Percentiles rank a stretch among this genome's conserved stretches.
These are phyloP conservation scores for Leucosporidium creatinivorum DNA, from an alignment of 768 basidiomycete species.

Conservation along the genomic window DNA sequence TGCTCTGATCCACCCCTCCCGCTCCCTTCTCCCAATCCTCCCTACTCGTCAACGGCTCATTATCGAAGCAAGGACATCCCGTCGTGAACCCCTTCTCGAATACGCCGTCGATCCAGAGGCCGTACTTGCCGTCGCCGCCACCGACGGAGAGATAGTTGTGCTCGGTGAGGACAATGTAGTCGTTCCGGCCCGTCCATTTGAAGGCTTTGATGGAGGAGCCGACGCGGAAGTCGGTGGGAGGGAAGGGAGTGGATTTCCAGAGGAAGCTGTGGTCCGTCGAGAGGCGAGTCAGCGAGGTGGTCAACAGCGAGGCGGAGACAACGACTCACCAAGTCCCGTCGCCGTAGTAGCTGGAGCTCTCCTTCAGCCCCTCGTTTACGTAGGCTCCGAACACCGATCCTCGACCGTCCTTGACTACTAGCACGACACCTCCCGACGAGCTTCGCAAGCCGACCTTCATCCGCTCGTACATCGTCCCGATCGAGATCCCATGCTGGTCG, in stretches of 20 bases:
- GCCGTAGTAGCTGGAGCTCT: conserved; percentile 69
- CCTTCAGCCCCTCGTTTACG: conserved; percentile 65
- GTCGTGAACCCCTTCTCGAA: conserved; percentile 79
- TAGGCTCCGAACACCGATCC: conserved; percentile 72
- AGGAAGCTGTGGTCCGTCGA: conserved; percentile 54
- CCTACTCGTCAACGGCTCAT: conserved; percentile 47
- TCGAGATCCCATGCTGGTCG: conserved; percentile 89
- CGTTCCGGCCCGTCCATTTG: conserved; percentile 80
- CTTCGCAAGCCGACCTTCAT: conserved; percentile 34
- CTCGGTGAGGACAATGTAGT: conserved; percentile 66
- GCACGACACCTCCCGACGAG: conserved; percentile 49
- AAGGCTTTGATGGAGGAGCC: conserved; percentile 52
- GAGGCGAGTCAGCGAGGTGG: background rate
- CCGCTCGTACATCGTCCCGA: conserved; percentile 68
- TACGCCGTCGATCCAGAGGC: conserved; percentile 74
- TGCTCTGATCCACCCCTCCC: conserved; percentile 46
- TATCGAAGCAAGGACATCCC: conserved; percentile 75
- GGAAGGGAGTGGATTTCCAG: conserved; percentile 49
- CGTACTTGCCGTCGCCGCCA: conserved; percentile 72
- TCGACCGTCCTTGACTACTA: conserved; percentile 59
- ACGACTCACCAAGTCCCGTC: conserved; percentile 68
- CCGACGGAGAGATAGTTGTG: conserved; percentile 11
- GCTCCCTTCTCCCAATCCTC: background rate
- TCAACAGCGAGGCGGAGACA: background rate
- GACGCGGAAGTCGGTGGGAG: conserved; percentile 29